Percentiles rank a stretch among this genome's conserved stretches.
Conservation (phyloP, 768 basidiomycete species). For the Tubosaeta sp. region DNA sequence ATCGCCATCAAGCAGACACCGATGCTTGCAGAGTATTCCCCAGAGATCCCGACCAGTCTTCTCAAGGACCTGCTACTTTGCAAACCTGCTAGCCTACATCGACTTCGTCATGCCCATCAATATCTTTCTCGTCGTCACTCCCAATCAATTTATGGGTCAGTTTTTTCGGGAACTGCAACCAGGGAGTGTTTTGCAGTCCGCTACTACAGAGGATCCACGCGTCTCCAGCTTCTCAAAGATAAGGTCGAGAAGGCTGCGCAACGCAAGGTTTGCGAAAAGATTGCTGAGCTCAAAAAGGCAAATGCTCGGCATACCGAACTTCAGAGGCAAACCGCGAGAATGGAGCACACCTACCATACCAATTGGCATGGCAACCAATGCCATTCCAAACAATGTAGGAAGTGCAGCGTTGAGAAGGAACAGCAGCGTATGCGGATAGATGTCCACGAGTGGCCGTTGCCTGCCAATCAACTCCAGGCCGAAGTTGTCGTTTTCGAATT, state of each 20-base stretch:
- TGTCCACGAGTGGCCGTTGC: slow-evolving; percentile 47
- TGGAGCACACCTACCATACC: neutral
- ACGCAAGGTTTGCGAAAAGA: slow-evolving; percentile 17
- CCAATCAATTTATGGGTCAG: slow-evolving; percentile 19
- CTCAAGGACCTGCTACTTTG: slow-evolving; percentile 29
- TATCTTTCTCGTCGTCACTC: slow-evolving; percentile 33
- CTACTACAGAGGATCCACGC: neutral
- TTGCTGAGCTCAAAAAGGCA: slow-evolving; percentile 22
- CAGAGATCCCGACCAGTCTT: slow-evolving; percentile 28
- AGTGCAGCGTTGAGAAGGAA: slow-evolving; percentile 22
- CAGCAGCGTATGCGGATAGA: slow-evolving; percentile 26
- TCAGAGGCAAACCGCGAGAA: neutral
- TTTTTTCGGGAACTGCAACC: slow-evolving; percentile 34
- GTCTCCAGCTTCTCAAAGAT: slow-evolving; percentile 22
- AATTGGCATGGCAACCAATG: neutral
- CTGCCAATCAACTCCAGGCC: slow-evolving; percentile 18
- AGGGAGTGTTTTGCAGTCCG: slow-evolving; percentile 29
- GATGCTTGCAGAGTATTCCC: slow-evolving; percentile 29
- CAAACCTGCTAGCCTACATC: slow-evolving; percentile 23
- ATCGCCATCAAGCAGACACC: slow-evolving; percentile 16
- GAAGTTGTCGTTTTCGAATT: slow-evolving; percentile 41
- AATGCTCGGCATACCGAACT: slow-evolving; percentile 21
- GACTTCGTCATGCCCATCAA: slow-evolving; percentile 21
- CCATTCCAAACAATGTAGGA: slow-evolving; percentile 16
- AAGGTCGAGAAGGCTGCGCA: slow-evolving; percentile 30